These are phyloP conservation scores for Tylopilus sp. DNA, from an alignment of 768 basidiomycete genomes.

Conservation along the genomic window DNA sequence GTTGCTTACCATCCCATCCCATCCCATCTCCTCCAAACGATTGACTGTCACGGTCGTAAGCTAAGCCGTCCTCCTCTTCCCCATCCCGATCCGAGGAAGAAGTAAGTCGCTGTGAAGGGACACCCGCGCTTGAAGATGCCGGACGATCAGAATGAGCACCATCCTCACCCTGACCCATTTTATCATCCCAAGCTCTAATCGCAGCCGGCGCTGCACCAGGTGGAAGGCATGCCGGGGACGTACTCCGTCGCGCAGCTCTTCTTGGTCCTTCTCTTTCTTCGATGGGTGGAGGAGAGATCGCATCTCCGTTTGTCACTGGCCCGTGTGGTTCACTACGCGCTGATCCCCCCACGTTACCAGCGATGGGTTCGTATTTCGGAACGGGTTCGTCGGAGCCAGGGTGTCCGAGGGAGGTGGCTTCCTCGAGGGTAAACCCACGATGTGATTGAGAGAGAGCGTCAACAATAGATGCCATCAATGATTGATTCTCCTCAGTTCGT, in stretches of 20 bases:
- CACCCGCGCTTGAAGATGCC: constrained; percentile 31
- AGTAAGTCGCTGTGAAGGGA: constrained; percentile 33
- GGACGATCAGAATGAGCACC: constrained; percentile 29
- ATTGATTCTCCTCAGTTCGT: constrained; percentile 25
- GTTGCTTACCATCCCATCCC: constrained; percentile 11
- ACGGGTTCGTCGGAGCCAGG: constrained; percentile 31
- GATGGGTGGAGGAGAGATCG: constrained; percentile 1
- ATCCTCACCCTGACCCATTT: constrained; percentile 32
- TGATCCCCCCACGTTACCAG: neutral
- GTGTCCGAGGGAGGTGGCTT: constrained; percentile 18
- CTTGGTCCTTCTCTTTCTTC: constrained; percentile 18
- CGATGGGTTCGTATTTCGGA: constrained; percentile 36
- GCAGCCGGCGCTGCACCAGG: constrained; percentile 39
- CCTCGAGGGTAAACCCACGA: constrained; percentile 25
- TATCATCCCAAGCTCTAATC: constrained; percentile 36
- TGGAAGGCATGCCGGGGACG: constrained; percentile 39
- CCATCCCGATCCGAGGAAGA: constrained; percentile 31
- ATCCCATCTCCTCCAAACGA: constrained; percentile 4
- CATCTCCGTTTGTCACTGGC: constrained; percentile 16
- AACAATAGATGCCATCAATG: constrained; percentile 38
- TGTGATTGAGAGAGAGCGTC: constrained; percentile 33
- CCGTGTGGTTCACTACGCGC: constrained; percentile 19
- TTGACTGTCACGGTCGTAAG: constrained; percentile 24
- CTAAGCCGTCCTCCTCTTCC: constrained; percentile 25
- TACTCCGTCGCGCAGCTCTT: constrained; percentile 29